Evolutionary conservation across 129 eudicot genomes (phyloP), one percentile per base, ranked within the genome.

Genomic region (Escallonia rubra): DNA sequence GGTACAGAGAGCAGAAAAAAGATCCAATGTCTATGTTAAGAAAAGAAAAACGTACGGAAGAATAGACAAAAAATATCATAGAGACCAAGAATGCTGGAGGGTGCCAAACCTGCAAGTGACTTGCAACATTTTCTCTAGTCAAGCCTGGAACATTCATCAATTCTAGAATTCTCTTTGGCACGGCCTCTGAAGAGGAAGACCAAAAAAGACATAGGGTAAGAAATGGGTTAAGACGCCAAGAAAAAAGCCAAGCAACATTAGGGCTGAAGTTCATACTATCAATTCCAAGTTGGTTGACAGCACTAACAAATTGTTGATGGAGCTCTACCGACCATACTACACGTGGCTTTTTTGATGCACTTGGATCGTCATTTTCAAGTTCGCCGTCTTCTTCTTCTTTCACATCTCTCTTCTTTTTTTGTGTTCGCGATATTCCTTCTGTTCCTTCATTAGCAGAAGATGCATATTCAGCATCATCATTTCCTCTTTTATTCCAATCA

Each of bases 121-220:
- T 90, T 11, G 97, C 97, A 45, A 90, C 91, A 49, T 90, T 81
- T 74, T 86, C 97, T 76, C 97, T 71, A 7, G 95, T 86, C 73
- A 90, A 79, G 42, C 89, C 95, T 0, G 88, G 91, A 63, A 78
- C 90, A 72, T 85, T 85, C 95, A 90, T 90, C 79, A 87, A 42
- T 71, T 90, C 97, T 4, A 90, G 91, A 63, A 90, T 87, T 72
- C 91, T 82, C 79, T 87, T 90, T 7, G 97, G 95, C 10, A 84
- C 91, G 45, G 95, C 95, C 78, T 87, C 95, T 88, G 91, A 40
- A 74, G 65, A 43, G 52, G 59, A 68, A 23, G 34, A 23, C 34
- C 34, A 23, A 23, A 23, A 23, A 23, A 23, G 34, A 54, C 47
- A 3, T 4, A 23, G 34, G 34, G 34, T 23, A 23, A 23, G 34